Evolutionary conservation across 139 green algal genomes (phyloP).

Genomic region (Tetradesmus obliquus): DNA sequence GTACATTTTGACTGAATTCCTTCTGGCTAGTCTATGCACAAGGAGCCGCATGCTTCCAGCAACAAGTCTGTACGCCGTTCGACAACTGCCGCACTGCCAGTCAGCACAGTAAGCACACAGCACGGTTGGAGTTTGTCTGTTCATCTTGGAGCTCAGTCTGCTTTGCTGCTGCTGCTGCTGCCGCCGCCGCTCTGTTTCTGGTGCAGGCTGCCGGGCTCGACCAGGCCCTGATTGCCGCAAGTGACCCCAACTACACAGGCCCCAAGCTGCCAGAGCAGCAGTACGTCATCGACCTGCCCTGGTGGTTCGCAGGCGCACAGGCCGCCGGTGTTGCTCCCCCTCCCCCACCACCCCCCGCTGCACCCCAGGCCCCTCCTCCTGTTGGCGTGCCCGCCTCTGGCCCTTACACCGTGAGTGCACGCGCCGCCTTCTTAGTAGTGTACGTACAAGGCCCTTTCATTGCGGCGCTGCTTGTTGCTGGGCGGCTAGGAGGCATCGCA

Average conservation of each 20-base stretch:
- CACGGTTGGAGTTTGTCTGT: neutral
- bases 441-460: too few relatives aligned
- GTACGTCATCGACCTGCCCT: conserved; percentile 41
- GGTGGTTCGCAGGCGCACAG: conserved; percentile 49
- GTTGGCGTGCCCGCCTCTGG: conserved; percentile 61
- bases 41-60: neutral
- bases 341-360: conserved; percentile 16
- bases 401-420: conserved; percentile 64
- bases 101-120: neutral
- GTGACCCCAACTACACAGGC: conserved; percentile 51
- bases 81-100: neutral
- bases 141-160: neutral
- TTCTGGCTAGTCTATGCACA: neutral
- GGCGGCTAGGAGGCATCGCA: too few relatives aligned
- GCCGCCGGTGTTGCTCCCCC: conserved; percentile 41
- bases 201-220: conserved; percentile 54
- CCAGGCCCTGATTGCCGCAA: conserved; percentile 42
- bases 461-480: too few relatives aligned
- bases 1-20: too few relatives aligned
- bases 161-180: neutral
- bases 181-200: neutral
- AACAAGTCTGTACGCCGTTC: neutral
- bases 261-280: conserved; percentile 44
- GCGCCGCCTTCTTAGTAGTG: too few relatives aligned
- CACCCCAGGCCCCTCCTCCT: conserved; percentile 27